A percentile compares a stretch with the other conserved stretches of the same genome.
Conservation (phyloP, 2,329 filamentous ascomycete genomes). For the Lecanoromycetidae sp. region DNA sequence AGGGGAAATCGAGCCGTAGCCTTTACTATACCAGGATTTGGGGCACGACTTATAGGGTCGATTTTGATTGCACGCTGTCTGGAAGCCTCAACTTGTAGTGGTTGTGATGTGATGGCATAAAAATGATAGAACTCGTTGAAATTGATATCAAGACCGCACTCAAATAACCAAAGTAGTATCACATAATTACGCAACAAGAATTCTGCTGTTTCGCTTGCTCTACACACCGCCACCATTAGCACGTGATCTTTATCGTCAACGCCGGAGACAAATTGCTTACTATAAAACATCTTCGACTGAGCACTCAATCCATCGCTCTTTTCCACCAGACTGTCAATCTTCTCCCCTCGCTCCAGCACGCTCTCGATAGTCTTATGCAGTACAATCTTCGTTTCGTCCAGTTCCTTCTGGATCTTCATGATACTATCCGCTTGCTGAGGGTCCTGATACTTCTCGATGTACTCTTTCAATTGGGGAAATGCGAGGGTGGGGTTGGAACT, state of each 20-base stretch:
- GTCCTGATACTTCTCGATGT: conserved; percentile 70
- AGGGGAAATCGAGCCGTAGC: too few relatives aligned
- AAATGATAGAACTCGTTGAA: too few relatives aligned
- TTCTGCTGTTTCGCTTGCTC: conserved; percentile 48
- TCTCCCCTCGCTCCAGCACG: conserved; percentile 77
- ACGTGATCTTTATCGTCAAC: not conserved
- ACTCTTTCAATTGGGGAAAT: conserved; percentile 68
- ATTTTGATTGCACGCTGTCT: too few relatives aligned
- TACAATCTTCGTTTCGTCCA: conserved; percentile 95
- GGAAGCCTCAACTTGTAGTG: too few relatives aligned
- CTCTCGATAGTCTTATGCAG: conserved; percentile 89
- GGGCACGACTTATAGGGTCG: too few relatives aligned
- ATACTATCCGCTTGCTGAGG: conserved; percentile 83
- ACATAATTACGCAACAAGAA: conserved; percentile 39
- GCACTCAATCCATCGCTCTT: conserved; percentile 86
- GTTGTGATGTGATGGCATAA: too few relatives aligned
- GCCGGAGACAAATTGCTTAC: conserved; percentile 36
- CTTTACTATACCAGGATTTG: too few relatives aligned
- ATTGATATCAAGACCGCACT: not conserved
- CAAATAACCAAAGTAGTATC: not conserved
- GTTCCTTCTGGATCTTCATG: conserved; percentile 87
- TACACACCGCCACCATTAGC: conserved; percentile 13
- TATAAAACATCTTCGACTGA: conserved; percentile 98
- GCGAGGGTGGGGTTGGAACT: conserved; percentile 42
- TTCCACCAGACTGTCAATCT: conserved; percentile 84